These are phyloP conservation scores for Microbotryum violaceum DNA, from an alignment of 1,284 basidiomycete species.

Conservation along the genomic window DNA sequence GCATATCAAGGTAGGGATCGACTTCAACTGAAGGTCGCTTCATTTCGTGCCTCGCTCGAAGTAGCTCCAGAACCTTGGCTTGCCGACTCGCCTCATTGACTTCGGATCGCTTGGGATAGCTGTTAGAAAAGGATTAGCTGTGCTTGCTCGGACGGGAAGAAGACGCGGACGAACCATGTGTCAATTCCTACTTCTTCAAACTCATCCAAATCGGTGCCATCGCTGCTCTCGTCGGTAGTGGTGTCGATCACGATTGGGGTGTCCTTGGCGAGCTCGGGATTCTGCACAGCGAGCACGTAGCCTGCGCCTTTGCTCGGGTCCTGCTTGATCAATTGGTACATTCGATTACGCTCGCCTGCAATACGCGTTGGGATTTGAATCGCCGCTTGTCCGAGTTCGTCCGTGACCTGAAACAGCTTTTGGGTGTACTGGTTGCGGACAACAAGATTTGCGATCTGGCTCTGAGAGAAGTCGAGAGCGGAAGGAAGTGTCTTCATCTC, in stretches of 20 bases:
- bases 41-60: too few relatives aligned
- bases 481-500: conserved; percentile 78
- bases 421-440: conserved; percentile 90
- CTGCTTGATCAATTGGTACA: conserved; percentile 90
- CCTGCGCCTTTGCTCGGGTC: conserved; percentile 69
- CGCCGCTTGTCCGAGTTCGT: conserved; percentile 78
- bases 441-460: conserved; percentile 83
- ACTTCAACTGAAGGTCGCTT: too few relatives aligned
- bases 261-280: conserved; percentile 38
- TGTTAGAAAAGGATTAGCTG: too few relatives aligned
- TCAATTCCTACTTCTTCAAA: conserved; percentile 6
- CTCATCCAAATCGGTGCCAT: conserved; percentile 28
- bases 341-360: conserved; percentile 84
- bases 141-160: too few relatives aligned
- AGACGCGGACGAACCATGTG: too few relatives aligned
- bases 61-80: too few relatives aligned
- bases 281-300: conserved; percentile 83
- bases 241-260: conserved; percentile 26
- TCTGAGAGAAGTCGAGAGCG: conserved; percentile 87
- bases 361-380: conserved; percentile 85
- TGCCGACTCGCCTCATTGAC: too few relatives aligned
- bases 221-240: conserved; percentile 33
- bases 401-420: conserved; percentile 86
- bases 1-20: too few relatives aligned
- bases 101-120: too few relatives aligned